Evolutionary conservation across 2,329 filamentous ascomycete genomes (phyloP).

Genomic region (Arachnomyces sp.): DNA sequence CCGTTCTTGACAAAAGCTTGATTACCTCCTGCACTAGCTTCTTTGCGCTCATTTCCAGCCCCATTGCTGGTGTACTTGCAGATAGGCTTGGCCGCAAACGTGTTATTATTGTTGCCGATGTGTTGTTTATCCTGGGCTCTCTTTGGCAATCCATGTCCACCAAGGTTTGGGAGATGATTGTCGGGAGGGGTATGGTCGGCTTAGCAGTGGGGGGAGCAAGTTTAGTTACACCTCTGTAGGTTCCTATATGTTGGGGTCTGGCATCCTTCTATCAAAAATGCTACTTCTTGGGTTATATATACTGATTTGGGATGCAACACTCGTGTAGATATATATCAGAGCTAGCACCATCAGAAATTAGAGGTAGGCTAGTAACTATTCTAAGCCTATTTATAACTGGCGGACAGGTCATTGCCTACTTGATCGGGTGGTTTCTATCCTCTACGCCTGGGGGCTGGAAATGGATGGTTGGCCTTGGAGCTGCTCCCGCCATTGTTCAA

Average conservation of each 20-base stretch:
- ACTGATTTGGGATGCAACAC: neutral
- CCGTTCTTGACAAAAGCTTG: constrained; percentile 51
- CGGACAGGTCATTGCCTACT: constrained; percentile 82
- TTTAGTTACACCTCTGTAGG: constrained; percentile 68
- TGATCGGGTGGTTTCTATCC: constrained; percentile 69
- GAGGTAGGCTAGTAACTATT: constrained; percentile 75
- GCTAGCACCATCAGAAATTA: constrained; percentile 65
- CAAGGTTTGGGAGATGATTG: constrained; percentile 39
- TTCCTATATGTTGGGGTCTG: constrained; percentile 6
- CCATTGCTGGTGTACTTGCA: constrained; percentile 46
- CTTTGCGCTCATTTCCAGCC: constrained; percentile 50
- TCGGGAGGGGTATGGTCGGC: constrained; percentile 40
- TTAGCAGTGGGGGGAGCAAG: constrained; percentile 47
- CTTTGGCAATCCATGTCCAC: constrained; percentile 35
- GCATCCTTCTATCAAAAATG: too few relatives aligned
- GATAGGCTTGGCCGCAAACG: constrained; percentile 41
- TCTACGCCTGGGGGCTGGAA: constrained; percentile 64
- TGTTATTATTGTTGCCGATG: constrained; percentile 41
- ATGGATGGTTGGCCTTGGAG: constrained; percentile 85
- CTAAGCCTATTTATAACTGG: constrained; percentile 76
- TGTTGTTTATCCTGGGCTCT: constrained; percentile 38
- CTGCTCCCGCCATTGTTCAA: constrained; percentile 67
- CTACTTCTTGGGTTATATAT: neutral
- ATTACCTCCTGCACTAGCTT: constrained; percentile 53
- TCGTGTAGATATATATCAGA: constrained; percentile 67